Percentiles rank a stretch among this genome's conserved stretches.
Conservation (phyloP, 2,329 filamentous ascomycete genomes). For the Shiraia sp. region DNA sequence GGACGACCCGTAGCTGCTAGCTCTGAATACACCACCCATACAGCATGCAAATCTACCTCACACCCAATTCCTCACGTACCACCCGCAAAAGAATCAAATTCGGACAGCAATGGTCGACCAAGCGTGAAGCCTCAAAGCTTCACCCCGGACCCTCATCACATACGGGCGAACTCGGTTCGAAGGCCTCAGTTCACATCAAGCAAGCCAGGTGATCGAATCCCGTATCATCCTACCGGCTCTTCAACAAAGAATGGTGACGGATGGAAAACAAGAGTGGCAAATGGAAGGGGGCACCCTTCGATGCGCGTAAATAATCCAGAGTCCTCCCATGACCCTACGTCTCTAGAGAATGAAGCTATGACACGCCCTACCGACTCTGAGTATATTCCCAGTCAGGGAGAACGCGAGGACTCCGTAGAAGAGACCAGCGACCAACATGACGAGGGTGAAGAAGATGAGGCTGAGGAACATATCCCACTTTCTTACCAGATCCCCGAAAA, state of each 20-base stretch:
- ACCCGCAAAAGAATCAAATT: no score
- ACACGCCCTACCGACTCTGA: constrained; percentile 4
- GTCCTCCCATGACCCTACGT: background rate
- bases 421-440: constrained; percentile 5
- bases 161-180: no score
- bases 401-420: constrained; percentile 3
- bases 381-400: background rate
- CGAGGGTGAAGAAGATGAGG: constrained; percentile 14
- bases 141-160: no score
- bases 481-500: constrained; percentile 39
- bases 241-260: no score
- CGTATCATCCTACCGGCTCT: no score
- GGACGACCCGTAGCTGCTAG: constrained; percentile 19
- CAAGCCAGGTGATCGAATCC: no score
- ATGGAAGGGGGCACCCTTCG: no score
- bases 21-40: constrained; percentile 4
- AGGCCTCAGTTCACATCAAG: no score
- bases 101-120: no score
- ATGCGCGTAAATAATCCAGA: no score
- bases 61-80: background rate
- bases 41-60: background rate
- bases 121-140: no score
- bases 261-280: no score
- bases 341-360: background rate
- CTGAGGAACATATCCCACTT: constrained; percentile 27